Percentiles rank a stretch among this genome's conserved stretches.
Evolutionary conservation across 2,329 filamentous ascomycete species (phyloP).

Genomic region (Neonectria punicea): DNA sequence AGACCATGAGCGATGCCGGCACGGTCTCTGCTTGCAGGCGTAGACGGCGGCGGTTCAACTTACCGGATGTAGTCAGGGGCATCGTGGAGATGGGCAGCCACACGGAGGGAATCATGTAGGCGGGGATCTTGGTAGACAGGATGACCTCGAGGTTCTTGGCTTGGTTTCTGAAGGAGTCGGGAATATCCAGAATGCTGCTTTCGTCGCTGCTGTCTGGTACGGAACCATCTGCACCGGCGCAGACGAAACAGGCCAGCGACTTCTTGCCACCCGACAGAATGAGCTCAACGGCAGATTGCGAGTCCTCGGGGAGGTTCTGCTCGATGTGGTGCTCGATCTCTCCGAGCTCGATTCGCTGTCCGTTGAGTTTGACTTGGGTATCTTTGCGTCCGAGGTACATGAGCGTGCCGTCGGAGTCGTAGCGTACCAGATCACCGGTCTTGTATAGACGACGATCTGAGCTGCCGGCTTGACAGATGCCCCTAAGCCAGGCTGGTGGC

Average conservation of each 20-base stretch:
- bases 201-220: slow-evolving; percentile 5
- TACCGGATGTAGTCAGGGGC: slow-evolving; percentile 55
- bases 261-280: slow-evolving; percentile 26
- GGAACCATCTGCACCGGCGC: slow-evolving; percentile 10
- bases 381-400: slow-evolving; percentile 64
- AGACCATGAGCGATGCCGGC: neutral
- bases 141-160: slow-evolving; percentile 18
- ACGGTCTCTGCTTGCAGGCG: slow-evolving; percentile 18
- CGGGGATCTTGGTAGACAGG: slow-evolving; percentile 32
- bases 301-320: slow-evolving; percentile 11
- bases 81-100: slow-evolving; percentile 54
- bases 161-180: slow-evolving; percentile 1
- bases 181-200: slow-evolving; percentile 8
- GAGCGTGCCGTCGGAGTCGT: slow-evolving; percentile 54
- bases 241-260: slow-evolving; percentile 35
- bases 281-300: slow-evolving; percentile 35
- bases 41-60: slow-evolving; percentile 55
- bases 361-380: slow-evolving; percentile 68
- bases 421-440: slow-evolving; percentile 60
- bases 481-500: neutral
- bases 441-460: slow-evolving; percentile 49
- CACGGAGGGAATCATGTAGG: slow-evolving; percentile 55
- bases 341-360: slow-evolving; percentile 64
- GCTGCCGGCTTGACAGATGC: rapidly evolving
- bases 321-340: slow-evolving; percentile 57